These are phyloP conservation scores for Schoenoplectus tabernaemontani DNA, from an alignment of 202 grass and related monocot genomes.

Conservation along the genomic window DNA sequence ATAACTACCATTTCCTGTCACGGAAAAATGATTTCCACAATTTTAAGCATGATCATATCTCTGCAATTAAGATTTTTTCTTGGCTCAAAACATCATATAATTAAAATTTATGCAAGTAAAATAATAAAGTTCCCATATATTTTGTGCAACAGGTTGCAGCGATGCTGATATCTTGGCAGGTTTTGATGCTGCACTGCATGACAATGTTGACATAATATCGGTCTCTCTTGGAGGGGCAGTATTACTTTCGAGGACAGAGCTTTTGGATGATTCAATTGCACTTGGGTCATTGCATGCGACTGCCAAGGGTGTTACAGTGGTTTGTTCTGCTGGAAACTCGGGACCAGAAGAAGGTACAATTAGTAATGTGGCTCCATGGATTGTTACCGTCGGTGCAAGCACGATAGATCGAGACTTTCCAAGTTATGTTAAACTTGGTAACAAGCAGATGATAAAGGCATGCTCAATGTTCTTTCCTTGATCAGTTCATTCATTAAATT, in stretches of 20 bases:
- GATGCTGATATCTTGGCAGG: constrained; percentile 62
- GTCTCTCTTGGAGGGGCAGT: constrained; percentile 51
- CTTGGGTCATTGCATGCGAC: constrained; percentile 72
- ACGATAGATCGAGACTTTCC: constrained; percentile 65
- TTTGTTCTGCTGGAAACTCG: constrained; percentile 68
- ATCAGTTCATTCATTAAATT: neutral
- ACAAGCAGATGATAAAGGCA: constrained; percentile 37
- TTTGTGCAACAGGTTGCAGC: constrained; percentile 28
- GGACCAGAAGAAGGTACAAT: constrained; percentile 31
- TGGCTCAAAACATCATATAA: neutral
- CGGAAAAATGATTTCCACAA: neutral
- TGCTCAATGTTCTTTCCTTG: neutral
- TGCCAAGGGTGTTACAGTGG: constrained; percentile 34
- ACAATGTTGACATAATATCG: constrained; percentile 65
- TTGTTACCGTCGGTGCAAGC: constrained; percentile 66
- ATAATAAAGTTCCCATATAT: neutral
- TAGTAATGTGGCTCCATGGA: constrained; percentile 55
- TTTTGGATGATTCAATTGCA: constrained; percentile 45
- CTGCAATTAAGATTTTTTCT: neutral
- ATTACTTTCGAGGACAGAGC: neutral
- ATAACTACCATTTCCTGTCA: neutral
- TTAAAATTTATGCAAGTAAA: neutral
- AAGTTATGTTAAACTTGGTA: constrained; percentile 50
- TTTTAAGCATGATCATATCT: neutral
- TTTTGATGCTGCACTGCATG: constrained; percentile 66